Evolutionary conservation across 352 stramenopile genomes (phyloP).

Genomic region (Globisporangium iwayamae): DNA sequence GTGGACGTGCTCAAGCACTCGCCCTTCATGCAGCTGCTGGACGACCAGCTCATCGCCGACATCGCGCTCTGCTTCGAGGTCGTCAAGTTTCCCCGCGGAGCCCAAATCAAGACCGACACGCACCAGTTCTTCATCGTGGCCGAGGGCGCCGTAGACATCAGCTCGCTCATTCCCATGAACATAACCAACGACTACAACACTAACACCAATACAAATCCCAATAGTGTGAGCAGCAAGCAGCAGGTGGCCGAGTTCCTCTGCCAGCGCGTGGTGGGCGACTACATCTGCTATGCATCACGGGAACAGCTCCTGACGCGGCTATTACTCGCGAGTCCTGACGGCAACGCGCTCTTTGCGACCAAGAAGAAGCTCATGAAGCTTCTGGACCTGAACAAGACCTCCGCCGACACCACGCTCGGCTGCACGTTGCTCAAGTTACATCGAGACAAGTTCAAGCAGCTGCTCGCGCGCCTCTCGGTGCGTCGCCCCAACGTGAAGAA

Average conservation of each 20-base stretch:
- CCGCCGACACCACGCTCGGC: slow-evolving; percentile 41
- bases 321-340: slow-evolving; percentile 24
- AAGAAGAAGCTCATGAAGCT: slow-evolving; percentile 60
- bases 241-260: slow-evolving; percentile 54
- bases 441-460: slow-evolving; percentile 43
- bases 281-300: slow-evolving; percentile 48
- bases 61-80: slow-evolving; percentile 58
- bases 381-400: slow-evolving; percentile 56
- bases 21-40: slow-evolving; percentile 68
- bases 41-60: slow-evolving; percentile 43
- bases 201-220: neutral
- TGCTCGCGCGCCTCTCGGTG: slow-evolving; percentile 27
- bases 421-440: slow-evolving; percentile 63
- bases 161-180: slow-evolving; percentile 31
- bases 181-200: neutral
- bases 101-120: slow-evolving; percentile 44
- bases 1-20: slow-evolving; percentile 45
- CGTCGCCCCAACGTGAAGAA: slow-evolving; percentile 33
- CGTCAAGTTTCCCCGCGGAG: slow-evolving; percentile 38
- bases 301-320: slow-evolving; percentile 48
- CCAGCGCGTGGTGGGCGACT: slow-evolving; percentile 50
- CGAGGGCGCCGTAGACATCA: slow-evolving; percentile 54
- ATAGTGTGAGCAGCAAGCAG: slow-evolving; percentile 24
- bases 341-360: slow-evolving; percentile 15
- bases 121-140: slow-evolving; percentile 58